Evolutionary conservation across 176 grass and related monocot species (phyloP), one percentile per base, ranked within the genome.

Genomic region (Pontederia crassipes): DNA sequence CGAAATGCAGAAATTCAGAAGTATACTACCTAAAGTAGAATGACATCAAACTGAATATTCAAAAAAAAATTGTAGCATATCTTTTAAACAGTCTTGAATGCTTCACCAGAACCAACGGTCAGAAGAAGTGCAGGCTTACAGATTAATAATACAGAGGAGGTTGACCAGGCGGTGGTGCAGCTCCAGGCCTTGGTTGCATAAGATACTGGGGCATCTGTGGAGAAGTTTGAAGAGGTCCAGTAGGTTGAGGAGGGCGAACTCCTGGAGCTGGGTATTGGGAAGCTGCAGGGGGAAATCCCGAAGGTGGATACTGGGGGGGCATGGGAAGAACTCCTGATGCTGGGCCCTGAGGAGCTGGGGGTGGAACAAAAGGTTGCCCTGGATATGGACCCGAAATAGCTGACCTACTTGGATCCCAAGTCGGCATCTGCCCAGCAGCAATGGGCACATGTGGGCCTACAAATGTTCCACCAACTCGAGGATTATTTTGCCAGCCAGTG

Each of bases 401-500:
- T 46, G 50, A 16, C 52, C 54, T 86, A 66, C 76, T 61, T 0
- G 70, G 69, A 83, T 77, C 81, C 87, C 87, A 90, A 61, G 80
- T 59, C 9, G 69, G 73, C 48, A 75, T 35, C 53, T 57, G 79
- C 13, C 79, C 61, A 0, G 71, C 77, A 48, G 35, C 35, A 48
- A 71, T 61, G 26, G 77, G 71, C 65, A 45, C 51, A 45, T 62
- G 74, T 40, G 32, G 32, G 32, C 32, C 6, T 7, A 40, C 80
- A 71, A 78, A 80, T 59, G 55, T 60, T n/a, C 74, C 56, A 18
- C 61, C 60, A 59, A 67, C 72, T 24, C 72, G 93, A 18, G 54
- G 60, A 66, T 71, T 78, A 82, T 69, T 62, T 79, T 83, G 84
- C 81, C 85, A 89, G 57, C 82, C 72, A 46, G 60, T 63, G 55